phyloP scores from a whole-genome alignment of 2,329 filamentous ascomycete genomes.

The Hymenoscyphus albidus region DNA sequence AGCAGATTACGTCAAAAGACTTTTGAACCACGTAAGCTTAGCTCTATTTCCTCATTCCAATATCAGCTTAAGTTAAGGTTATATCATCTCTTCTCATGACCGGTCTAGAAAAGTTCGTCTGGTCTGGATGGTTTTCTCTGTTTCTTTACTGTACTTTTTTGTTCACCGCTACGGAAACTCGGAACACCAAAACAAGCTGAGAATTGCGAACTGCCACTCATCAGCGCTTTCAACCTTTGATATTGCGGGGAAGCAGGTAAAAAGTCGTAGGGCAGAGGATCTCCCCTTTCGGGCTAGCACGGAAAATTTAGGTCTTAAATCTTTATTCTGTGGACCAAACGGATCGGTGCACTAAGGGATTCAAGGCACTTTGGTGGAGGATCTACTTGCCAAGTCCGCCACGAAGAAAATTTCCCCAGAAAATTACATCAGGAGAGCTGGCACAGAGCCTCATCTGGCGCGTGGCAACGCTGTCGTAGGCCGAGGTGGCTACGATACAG shows the following conservation, averaged over 20 bases:
- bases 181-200: background rate
- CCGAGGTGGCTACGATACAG: background rate
- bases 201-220: background rate
- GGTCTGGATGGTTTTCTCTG: background rate
- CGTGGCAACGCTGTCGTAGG: background rate
- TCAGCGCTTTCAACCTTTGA: background rate
- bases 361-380: background rate
- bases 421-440: background rate
- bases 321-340: background rate
- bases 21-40: background rate
- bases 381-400: background rate
- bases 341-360: background rate
- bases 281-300: background rate
- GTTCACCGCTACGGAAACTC: background rate
- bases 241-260: slow-evolving; percentile 1
- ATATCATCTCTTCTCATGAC: background rate
- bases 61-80: background rate
- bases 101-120: background rate
- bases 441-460: background rate
- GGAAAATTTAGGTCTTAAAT: background rate
- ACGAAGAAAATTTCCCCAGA: slow-evolving; percentile 1
- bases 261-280: background rate
- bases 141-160: background rate
- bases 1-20: background rate
- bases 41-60: background rate